Conservation (phyloP, 306 rosid genomes). For the Adenanthera pavonina region DNA sequence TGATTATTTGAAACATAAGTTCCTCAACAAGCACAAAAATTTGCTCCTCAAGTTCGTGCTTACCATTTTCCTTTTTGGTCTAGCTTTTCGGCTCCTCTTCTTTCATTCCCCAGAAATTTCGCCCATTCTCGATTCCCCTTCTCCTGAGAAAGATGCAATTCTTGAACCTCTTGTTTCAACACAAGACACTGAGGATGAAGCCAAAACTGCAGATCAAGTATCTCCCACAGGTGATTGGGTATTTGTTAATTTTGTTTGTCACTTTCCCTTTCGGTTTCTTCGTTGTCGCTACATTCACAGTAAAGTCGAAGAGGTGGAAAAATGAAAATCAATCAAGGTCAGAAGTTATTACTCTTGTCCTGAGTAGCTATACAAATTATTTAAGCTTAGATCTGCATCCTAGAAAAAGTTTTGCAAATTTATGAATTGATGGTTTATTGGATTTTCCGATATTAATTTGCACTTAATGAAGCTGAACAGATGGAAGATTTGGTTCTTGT, state of each 20-base stretch:
- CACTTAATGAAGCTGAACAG: neutral
- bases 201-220: constrained; percentile 35
- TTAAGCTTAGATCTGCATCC: constrained; percentile 34
- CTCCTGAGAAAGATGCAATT: constrained; percentile 46
- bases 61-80: constrained; percentile 57
- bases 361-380: neutral
- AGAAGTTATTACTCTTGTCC: neutral
- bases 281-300: neutral
- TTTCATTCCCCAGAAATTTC: constrained; percentile 54
- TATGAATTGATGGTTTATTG: neutral
- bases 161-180: constrained; percentile 17
- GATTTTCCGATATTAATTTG: neutral
- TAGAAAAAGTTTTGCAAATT: neutral
- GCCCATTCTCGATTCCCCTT: constrained; percentile 52
- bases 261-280: neutral
- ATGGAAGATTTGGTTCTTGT: constrained; percentile 12
- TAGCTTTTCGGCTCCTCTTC: constrained; percentile 68
- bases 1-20: constrained; percentile 52
- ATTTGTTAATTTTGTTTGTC: neutral
- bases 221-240: constrained; percentile 43
- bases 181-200: constrained; percentile 2
- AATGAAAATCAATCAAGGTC: neutral
- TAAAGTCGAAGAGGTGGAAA: neutral
- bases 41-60: constrained; percentile 55
- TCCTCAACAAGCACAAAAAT: constrained; percentile 51